These are phyloP conservation scores for Starmerella stigmatis DNA, from an alignment of 805 yeast species.

Conservation along the genomic window DNA sequence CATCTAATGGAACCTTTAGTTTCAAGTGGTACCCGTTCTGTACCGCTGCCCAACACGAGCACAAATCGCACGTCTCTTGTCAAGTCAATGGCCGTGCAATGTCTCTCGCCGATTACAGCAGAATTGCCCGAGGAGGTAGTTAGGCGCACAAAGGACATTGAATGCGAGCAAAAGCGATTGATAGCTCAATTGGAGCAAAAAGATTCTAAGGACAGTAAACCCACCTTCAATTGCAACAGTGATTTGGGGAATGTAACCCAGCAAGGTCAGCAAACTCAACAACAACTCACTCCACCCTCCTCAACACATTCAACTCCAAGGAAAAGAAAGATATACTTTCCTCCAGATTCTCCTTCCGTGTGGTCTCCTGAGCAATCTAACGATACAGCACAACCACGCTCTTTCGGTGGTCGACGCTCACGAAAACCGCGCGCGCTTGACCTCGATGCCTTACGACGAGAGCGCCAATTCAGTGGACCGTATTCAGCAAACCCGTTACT, in stretches of 20 bases:
- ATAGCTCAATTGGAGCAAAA: conserved; percentile 1
- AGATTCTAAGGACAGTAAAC: not conserved
- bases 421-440: conserved; percentile 18
- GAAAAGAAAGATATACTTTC: not conserved
- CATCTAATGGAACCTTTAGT: not conserved
- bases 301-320: not conserved
- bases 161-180: conserved; percentile 17
- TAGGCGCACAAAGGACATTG: conserved; percentile 16
- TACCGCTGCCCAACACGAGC: not conserved
- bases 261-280: not conserved
- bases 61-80: conserved; percentile 3
- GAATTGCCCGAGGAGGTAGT: conserved; percentile 16
- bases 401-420: not conserved
- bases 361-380: not conserved
- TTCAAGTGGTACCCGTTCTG: not conserved
- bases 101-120: conserved; percentile 18
- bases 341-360: too few relatives aligned
- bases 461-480: conserved; percentile 22
- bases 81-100: conserved; percentile 18
- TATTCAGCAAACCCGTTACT: conserved; percentile 21
- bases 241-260: too few relatives aligned
- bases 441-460: conserved; percentile 17
- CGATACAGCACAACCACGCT: not conserved
- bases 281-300: not conserved
- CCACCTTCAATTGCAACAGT: not conserved